Conservation (phyloP, 345 rosid genomes). For the Clarkia xantiana region DNA sequence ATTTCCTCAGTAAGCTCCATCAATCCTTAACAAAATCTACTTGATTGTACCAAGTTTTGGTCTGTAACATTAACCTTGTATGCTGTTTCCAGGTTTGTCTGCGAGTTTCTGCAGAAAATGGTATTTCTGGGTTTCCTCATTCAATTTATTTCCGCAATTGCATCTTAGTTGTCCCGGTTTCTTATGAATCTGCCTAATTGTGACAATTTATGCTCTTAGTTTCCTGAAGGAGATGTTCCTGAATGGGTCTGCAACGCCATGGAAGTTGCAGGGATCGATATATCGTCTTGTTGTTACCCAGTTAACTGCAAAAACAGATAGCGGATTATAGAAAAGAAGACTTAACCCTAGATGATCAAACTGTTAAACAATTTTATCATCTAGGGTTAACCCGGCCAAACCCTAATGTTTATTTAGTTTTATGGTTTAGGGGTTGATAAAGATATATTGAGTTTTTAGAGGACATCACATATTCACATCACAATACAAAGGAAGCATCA, state of each 20-base stretch:
- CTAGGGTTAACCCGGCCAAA: too few relatives aligned
- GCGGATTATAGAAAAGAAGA: too few relatives aligned
- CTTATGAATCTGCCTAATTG: not conserved
- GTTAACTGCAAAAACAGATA: too few relatives aligned
- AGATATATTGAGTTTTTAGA: too few relatives aligned
- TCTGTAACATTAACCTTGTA: too few relatives aligned
- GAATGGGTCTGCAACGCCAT: constrained; percentile 79
- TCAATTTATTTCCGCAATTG: not conserved
- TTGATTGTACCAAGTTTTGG: not conserved
- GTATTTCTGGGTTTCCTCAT: constrained; percentile 25
- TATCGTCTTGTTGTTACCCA: constrained; percentile 39
- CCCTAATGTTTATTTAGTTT: too few relatives aligned
- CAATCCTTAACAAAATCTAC: not conserved
- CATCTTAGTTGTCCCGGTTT: not conserved
- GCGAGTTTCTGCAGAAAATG: constrained; percentile 60
- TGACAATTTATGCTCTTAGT: constrained; percentile 19
- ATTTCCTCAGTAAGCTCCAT: constrained; percentile 49
- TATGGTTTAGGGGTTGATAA: too few relatives aligned
- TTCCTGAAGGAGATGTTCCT: constrained; percentile 63
- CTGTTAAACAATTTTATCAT: too few relatives aligned
- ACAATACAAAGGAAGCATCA: too few relatives aligned
- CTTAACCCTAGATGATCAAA: too few relatives aligned
- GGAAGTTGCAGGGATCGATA: constrained; percentile 69
- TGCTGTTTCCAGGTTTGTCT: constrained; percentile 38
- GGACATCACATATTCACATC: too few relatives aligned